These are phyloP conservation scores for Sclerotinia borealis DNA, from an alignment of 2,329 filamentous ascomycete genomes.

Conservation along the genomic window DNA sequence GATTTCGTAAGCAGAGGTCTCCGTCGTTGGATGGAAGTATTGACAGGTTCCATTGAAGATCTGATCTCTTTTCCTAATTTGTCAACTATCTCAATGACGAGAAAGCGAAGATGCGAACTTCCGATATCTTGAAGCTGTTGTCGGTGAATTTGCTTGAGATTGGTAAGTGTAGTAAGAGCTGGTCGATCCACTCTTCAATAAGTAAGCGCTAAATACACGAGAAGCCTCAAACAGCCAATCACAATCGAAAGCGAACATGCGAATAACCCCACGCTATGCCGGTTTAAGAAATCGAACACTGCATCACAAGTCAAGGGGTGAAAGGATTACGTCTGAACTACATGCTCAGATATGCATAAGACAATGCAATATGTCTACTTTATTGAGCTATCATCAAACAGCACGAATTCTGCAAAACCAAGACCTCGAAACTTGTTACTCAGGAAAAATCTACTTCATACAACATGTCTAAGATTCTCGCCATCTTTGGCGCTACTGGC, in stretches of 20 bases:
- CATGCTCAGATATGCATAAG: background rate
- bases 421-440: background rate
- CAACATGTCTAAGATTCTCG: conserved; percentile 33
- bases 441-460: background rate
- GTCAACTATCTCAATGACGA: background rate
- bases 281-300: background rate
- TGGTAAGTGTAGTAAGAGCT: background rate
- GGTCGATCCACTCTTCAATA: background rate
- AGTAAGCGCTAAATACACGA: background rate
- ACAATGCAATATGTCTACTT: background rate
- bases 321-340: background rate
- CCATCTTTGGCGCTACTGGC: conserved; percentile 47
- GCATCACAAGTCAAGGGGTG: background rate
- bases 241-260: background rate
- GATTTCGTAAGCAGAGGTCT: background rate
- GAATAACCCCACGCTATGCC: background rate
- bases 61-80: background rate
- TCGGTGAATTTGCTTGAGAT: background rate
- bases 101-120: background rate
- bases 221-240: background rate
- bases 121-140: background rate
- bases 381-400: background rate
- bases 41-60: background rate
- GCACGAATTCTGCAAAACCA: background rate
- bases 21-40: background rate